Conservation (phyloP, 176 grass and related monocot species). For the Aegilops tauschii region DNA sequence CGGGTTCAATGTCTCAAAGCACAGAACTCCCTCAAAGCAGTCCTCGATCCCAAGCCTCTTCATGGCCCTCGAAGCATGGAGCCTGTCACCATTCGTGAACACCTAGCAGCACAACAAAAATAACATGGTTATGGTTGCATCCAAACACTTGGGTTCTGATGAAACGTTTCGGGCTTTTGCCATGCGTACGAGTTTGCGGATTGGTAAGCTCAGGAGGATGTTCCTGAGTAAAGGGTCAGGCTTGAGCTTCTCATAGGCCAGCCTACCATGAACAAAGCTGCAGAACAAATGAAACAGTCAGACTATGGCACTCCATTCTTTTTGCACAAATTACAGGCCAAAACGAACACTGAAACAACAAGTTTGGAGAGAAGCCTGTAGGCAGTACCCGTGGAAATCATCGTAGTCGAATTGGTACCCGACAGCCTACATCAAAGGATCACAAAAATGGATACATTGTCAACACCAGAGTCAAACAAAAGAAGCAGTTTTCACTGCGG, state of each 20-base stretch:
- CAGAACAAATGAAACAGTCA: background rate
- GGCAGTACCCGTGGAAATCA: conserved; percentile 67
- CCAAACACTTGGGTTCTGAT: background rate
- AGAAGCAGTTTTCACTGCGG: background rate
- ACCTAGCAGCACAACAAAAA: conserved; percentile 35
- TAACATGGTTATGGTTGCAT: background rate
- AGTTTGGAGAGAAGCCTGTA: background rate
- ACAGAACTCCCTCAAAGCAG: conserved; percentile 80
- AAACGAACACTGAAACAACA: background rate
- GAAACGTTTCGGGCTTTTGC: background rate
- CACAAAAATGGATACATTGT: too few species aligned
- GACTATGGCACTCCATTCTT: background rate
- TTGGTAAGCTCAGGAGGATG: conserved; percentile 73
- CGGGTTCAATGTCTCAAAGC: conserved; percentile 82
- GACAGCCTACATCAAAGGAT: conserved; percentile 43
- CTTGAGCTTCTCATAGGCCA: conserved; percentile 78
- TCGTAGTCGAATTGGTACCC: conserved; percentile 86
- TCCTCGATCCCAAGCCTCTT: conserved; percentile 85
- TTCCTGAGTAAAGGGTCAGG: conserved; percentile 68
- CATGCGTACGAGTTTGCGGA: conserved; percentile 76
- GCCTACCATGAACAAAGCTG: conserved; percentile 86
- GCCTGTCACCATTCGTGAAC: conserved; percentile 81
- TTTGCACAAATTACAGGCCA: background rate
- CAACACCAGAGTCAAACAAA: background rate
- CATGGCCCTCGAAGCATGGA: conserved; percentile 65